Conservation (phyloP, 257 asterid genomes). For the Henckelia pumila region DNA sequence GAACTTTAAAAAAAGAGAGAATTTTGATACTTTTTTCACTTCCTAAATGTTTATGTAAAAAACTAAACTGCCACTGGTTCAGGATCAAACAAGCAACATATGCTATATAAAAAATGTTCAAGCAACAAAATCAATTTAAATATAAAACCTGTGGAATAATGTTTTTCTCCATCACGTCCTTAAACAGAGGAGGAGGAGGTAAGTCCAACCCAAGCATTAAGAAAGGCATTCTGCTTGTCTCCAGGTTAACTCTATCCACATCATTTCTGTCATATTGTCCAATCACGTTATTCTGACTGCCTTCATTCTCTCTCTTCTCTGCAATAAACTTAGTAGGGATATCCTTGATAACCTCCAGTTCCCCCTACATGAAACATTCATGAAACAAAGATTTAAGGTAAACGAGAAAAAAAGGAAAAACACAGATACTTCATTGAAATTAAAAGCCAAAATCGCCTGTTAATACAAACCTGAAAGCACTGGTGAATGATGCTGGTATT, state of each 20-base stretch:
- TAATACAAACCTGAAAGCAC: conserved; percentile 81
- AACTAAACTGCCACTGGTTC: conserved; percentile 3
- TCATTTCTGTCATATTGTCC: conserved; percentile 44
- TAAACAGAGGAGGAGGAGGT: conserved; percentile 96
- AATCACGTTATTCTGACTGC: conserved; percentile 27
- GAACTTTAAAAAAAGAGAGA: not conserved
- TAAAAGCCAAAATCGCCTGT: not conserved
- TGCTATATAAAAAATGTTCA: conserved; percentile 3
- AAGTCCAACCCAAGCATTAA: conserved; percentile 95
- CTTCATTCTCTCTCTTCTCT: conserved; percentile 44
- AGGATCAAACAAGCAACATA: conserved; percentile 1
- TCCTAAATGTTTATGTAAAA: conserved; percentile 20
- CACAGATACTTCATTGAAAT: not conserved
- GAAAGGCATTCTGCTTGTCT: conserved; percentile 80
- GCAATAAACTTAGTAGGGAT: conserved; percentile 42
- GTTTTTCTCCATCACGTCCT: conserved; percentile 94
- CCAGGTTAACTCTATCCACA: conserved; percentile 33
- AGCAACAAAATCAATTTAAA: conserved; percentile 1
- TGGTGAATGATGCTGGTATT: conserved; percentile 77
- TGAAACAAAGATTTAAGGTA: conserved; percentile 17
- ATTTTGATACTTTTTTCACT: not conserved
- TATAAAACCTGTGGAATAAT: conserved; percentile 87
- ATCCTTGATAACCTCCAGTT: conserved; percentile 87
- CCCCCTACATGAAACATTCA: conserved; percentile 57
- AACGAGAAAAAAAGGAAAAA: conserved; percentile 4